Evolutionary conservation across 192 early-diverging fungal genomes (phyloP).

Genomic region (Haplosporangium gracile): DNA sequence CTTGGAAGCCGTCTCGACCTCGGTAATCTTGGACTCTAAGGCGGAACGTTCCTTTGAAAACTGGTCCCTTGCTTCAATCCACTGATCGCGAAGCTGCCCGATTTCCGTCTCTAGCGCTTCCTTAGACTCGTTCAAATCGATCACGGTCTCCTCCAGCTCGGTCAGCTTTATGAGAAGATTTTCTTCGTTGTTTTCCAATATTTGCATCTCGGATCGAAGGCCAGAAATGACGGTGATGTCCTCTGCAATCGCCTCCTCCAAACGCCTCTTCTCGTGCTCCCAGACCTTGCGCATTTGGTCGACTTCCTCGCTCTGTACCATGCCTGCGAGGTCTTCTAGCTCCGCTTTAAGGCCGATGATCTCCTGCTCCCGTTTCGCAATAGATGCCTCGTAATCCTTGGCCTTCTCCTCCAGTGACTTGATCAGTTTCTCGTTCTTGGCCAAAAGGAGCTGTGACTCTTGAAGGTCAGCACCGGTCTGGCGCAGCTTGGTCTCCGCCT

Average conservation of each 20-base stretch:
- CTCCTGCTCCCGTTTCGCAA: constrained; percentile 56
- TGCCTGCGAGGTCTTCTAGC: constrained; percentile 60
- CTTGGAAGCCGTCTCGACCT: constrained; percentile 19
- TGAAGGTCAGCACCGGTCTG: constrained; percentile 43
- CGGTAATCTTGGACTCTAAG: constrained; percentile 10
- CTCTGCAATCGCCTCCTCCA: constrained; percentile 48
- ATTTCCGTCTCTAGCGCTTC: constrained; percentile 21
- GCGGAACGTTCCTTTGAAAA: constrained; percentile 17
- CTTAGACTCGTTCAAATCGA: constrained; percentile 4
- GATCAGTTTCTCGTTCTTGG: constrained; percentile 32
- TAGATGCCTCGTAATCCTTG: constrained; percentile 34
- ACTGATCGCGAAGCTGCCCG: constrained; percentile 10
- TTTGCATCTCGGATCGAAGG: constrained; percentile 27
- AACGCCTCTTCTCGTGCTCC: constrained; percentile 63
- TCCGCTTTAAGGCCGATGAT: constrained; percentile 59
- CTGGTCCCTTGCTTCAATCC: constrained; percentile 12
- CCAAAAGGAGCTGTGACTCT: constrained; percentile 39
- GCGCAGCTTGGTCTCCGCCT: constrained; percentile 34
- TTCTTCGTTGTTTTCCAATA: constrained; percentile 31
- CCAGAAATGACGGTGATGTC: constrained; percentile 20
- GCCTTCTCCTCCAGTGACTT: constrained; percentile 28
- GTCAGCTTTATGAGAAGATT: constrained; percentile 24
- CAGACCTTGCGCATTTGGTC: constrained; percentile 65
- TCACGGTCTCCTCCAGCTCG: constrained; percentile 17
- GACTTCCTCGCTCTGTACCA: constrained; percentile 62